phyloP scores from a whole-genome alignment of 1,284 basidiomycete species.

The Cutaneotrichosporon mucoides region DNA sequence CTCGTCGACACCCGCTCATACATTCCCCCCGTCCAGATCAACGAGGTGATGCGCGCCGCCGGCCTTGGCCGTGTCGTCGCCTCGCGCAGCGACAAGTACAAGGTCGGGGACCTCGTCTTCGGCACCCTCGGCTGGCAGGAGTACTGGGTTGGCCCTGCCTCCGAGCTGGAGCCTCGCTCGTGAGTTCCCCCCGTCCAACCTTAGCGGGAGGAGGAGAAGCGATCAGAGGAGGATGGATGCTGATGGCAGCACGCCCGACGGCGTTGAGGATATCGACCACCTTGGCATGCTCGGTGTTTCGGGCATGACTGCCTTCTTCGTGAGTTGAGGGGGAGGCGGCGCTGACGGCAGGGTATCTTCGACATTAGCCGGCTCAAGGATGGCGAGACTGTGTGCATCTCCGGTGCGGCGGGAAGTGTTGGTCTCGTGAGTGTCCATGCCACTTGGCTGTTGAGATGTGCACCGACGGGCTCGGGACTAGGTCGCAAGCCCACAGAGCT shows the following conservation, averaged over 20 bases:
- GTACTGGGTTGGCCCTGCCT: slow-evolving; percentile 62
- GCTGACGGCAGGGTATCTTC: slow-evolving; percentile 54
- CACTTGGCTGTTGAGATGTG: too few relatives aligned
- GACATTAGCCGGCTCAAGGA: slow-evolving; percentile 72
- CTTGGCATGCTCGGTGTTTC: slow-evolving; percentile 68
- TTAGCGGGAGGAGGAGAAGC: too few relatives aligned
- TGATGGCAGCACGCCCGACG: slow-evolving; percentile 54
- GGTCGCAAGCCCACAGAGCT: too few relatives aligned
- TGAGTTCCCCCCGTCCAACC: slow-evolving; percentile 38
- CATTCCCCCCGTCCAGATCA: slow-evolving; percentile 64
- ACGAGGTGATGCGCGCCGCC: slow-evolving; percentile 69
- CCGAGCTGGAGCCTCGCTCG: slow-evolving; percentile 56
- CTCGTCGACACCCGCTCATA: slow-evolving; percentile 62
- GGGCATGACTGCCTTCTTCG: slow-evolving; percentile 81
- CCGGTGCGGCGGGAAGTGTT: slow-evolving; percentile 82
- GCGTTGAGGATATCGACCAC: slow-evolving; percentile 65
- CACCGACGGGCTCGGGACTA: too few relatives aligned
- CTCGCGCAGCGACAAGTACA: slow-evolving; percentile 54
- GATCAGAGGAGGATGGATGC: neutral
- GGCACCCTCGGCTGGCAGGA: slow-evolving; percentile 67
- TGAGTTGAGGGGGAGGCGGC: slow-evolving; percentile 47
- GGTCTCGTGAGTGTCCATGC: slow-evolving; percentile 52
- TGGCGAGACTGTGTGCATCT: slow-evolving; percentile 78
- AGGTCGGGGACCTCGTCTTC: slow-evolving; percentile 60
- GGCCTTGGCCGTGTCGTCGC: slow-evolving; percentile 67